Evolutionary conservation across 192 early-diverging fungal species (phyloP).

Genomic region (Dissophora ornata): DNA sequence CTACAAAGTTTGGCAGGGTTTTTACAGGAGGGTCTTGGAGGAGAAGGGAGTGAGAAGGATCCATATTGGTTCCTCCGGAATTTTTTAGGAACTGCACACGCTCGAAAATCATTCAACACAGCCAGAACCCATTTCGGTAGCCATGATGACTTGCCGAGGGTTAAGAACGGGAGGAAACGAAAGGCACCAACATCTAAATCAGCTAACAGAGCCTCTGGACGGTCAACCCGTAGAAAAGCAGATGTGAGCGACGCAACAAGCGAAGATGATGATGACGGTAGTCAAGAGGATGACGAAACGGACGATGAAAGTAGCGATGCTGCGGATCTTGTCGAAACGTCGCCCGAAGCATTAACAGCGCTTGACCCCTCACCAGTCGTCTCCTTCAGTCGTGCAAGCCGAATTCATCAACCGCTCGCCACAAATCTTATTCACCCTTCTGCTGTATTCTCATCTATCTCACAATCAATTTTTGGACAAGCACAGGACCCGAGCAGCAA

Average conservation of each 20-base stretch:
- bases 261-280: conserved; percentile 10
- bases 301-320: conserved; percentile 5
- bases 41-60: conserved; percentile 57
- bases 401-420: conserved; percentile 13
- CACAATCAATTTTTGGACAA: conserved; percentile 19
- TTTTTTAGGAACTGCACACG: conserved; percentile 58
- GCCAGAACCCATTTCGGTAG: conserved; percentile 11
- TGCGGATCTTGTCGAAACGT: not conserved
- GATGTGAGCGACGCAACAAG: not conserved
- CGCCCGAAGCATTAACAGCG: not conserved
- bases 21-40: conserved; percentile 63
- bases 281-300: conserved; percentile 10
- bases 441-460: not conserved
- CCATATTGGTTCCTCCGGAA: conserved; percentile 63
- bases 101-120: conserved; percentile 53
- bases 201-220: not conserved
- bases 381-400: conserved; percentile 23
- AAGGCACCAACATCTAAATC: conserved; percentile 9
- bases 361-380: conserved; percentile 31
- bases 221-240: conserved; percentile 13
- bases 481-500: not conserved
- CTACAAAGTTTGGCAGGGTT: conserved; percentile 68
- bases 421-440: conserved; percentile 37
- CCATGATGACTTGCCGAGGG: not conserved
- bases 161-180: conserved; percentile 18